Evolutionary conservation across 495 filamentous ascomycete species (phyloP), one percentile per base, ranked within the genome.

Genomic region (Daldinia concentrica): DNA sequence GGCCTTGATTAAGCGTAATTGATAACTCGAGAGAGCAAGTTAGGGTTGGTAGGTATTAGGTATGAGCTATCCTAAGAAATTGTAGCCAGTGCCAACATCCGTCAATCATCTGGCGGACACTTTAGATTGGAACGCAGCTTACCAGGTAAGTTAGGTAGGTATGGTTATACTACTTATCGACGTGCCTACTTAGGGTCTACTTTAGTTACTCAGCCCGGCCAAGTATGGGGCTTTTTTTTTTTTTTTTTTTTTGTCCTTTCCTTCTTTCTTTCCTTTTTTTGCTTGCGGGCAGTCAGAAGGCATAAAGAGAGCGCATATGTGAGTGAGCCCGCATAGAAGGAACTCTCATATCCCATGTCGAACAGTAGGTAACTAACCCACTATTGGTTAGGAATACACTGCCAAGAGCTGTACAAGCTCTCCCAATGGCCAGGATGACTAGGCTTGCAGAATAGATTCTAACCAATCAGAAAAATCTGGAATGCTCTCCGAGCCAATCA

Each of bases 401-500:
- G 63, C 69, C 52, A 62, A 67, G 63, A 52, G 57, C 59, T 30
- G 8, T 39, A 71, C 58, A 60, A 64, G 59, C 64, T 68, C 59
- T 72, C 17, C 34, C 15, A 66, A 8, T 63, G 69, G 63, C 1
- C 32, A 58, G 52, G 11, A n/a, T 15, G 1, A 22, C n/a, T 36
- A 60, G 36, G 9, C 34, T 27, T 39, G 45, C 30, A 41, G 27
- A 7, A 4, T n/a, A 5, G 24, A 6, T 2, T n/a, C 12, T 2
- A 22, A 1, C 69, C 69, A 72, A 72, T 72, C 26, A 72, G 0
- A 58, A 19, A 6, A 1, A 0, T 27, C 69, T 68, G 69, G 69
- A 68, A 29, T 55, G 14, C 27, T 36, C 48, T 72, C 69, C 69
- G 64, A 51, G 2, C 69, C 69, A 72, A 55, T 72, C 12, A 66